These are phyloP conservation scores for Gypsophila paniculata DNA, from an alignment of 179 eudicot genomes.

Conservation along the genomic window DNA sequence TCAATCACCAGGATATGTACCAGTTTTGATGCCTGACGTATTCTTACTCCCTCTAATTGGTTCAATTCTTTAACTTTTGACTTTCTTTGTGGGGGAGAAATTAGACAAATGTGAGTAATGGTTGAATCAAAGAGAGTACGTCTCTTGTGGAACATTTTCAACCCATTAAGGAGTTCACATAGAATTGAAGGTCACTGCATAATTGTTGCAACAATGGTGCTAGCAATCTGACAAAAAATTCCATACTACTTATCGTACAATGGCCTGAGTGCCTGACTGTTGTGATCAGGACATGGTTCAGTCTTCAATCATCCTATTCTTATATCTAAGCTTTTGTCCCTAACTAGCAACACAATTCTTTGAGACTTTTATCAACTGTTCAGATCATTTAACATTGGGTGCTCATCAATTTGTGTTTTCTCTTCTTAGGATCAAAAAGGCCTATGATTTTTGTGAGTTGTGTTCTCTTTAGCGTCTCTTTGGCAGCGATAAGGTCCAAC, in stretches of 20 bases:
- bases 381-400: neutral
- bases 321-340: neutral
- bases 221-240: neutral
- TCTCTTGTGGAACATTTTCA: neutral
- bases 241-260: neutral
- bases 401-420: neutral
- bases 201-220: neutral
- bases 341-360: neutral
- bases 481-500: constrained; percentile 55
- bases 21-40: neutral
- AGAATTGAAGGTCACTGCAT: neutral
- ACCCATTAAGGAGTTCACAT: neutral
- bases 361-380: neutral
- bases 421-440: constrained; percentile 61
- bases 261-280: neutral
- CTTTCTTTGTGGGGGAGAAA: too few species aligned
- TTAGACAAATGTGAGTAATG: too few species aligned
- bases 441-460: constrained; percentile 44
- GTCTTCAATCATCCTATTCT: neutral
- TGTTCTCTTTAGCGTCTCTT: constrained; percentile 59
- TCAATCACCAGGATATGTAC: neutral
- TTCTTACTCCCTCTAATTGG: too few species aligned
- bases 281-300: neutral
- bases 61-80: too few species aligned
- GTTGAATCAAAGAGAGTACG: too few species aligned